Evolutionary conservation across 257 asterid species (phyloP).

Genomic region (Nicotiana obtusifolia): DNA sequence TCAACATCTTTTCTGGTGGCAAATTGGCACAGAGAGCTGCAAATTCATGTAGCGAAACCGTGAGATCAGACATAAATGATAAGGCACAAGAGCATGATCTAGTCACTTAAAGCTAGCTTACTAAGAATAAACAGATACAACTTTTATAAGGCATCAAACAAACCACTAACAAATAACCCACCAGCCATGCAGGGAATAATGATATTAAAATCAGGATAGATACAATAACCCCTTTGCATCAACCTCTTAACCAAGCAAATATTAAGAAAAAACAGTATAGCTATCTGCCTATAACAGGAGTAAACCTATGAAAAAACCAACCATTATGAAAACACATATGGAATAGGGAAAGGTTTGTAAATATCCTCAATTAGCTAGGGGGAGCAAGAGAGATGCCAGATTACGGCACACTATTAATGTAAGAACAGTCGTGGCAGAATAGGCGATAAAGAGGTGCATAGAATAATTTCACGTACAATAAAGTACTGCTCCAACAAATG

Average conservation of each 20-base stretch:
- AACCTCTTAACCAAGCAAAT: too few relatives aligned
- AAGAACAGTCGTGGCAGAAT: neutral
- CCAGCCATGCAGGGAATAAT: too few relatives aligned
- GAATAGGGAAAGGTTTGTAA: neutral
- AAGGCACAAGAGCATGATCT: neutral
- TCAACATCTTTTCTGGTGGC: slow-evolving; percentile 76
- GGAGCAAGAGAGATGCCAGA: neutral
- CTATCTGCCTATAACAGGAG: too few relatives aligned
- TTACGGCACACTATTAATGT: neutral
- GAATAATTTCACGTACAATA: slow-evolving; percentile 41
- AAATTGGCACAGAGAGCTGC: slow-evolving; percentile 72
- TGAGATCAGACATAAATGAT: neutral
- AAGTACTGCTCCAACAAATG: slow-evolving; percentile 88
- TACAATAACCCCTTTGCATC: too few relatives aligned
- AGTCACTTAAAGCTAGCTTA: neutral
- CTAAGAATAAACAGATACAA: neutral
- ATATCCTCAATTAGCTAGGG: too few relatives aligned
- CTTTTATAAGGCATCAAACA: neutral
- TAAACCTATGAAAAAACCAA: too few relatives aligned
- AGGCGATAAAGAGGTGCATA: neutral
- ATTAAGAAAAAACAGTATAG: too few relatives aligned
- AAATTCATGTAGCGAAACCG: neutral
- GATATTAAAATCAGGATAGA: too few relatives aligned
- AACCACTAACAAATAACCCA: too few relatives aligned
- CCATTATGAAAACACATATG: neutral